These are phyloP conservation scores for Petasospora fabianii DNA, from an alignment of 1,139 yeast species.

Conservation along the genomic window DNA sequence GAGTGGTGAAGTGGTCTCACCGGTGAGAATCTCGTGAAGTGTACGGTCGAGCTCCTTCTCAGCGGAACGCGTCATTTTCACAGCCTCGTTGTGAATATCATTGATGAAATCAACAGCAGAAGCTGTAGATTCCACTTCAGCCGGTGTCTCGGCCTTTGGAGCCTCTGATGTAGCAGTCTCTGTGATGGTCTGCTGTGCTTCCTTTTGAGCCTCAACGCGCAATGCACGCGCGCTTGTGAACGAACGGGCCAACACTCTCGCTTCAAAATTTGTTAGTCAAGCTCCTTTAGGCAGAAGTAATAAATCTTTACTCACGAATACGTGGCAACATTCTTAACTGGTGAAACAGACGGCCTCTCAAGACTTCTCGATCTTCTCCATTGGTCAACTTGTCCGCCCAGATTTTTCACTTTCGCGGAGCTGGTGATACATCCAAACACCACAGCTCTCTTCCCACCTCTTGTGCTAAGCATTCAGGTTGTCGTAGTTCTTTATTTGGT, in stretches of 20 bases:
- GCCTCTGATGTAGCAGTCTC: not conserved
- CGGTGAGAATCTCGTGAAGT: slow-evolving; percentile 20
- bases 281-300: too few species aligned
- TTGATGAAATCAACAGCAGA: slow-evolving; percentile 14
- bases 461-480: too few species aligned
- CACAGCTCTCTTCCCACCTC: too few species aligned
- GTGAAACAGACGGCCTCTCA: too few species aligned
- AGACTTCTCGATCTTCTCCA: too few species aligned
- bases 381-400: too few species aligned
- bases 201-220: slow-evolving; percentile 6
- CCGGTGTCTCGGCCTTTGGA: not conserved
- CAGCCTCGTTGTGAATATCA: slow-evolving; percentile 16
- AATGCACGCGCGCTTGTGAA: slow-evolving; percentile 9
- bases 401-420: too few species aligned
- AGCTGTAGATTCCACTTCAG: not conserved
- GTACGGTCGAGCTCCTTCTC: slow-evolving; percentile 20
- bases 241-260: slow-evolving; percentile 7
- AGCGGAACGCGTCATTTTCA: slow-evolving; percentile 15
- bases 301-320: not conserved
- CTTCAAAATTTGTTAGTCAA: too few species aligned
- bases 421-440: too few species aligned
- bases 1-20: slow-evolving; percentile 20
- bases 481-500: too few species aligned
- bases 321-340: not conserved
- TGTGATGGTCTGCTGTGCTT: slow-evolving; percentile 1